Base-by-base conservation (phyloP, 805 yeast genomes). In the Suhomyces tanzawaensis region DNA sequence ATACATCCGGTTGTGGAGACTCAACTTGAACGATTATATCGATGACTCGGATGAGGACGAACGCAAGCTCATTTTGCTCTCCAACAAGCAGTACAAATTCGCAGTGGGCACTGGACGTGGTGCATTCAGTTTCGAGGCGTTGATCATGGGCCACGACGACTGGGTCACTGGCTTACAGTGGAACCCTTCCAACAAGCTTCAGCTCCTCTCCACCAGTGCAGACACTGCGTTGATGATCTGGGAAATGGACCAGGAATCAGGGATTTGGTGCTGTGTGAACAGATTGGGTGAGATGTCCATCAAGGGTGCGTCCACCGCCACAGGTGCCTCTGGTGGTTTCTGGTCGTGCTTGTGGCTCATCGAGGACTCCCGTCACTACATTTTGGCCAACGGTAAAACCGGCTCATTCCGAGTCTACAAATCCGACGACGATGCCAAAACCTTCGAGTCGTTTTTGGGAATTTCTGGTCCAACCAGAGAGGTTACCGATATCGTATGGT, bases 281-380 rank as follows among this genome's bases (percentile, higher is more conserved):
- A 69, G 98, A 48, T 65, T 93, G 14, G 99, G 99, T 32, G 98
- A 95, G 51, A 72, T 93, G 43, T 83, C 95, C 29, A 84, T 89
- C 34, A 91, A 93, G 62, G 99, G 99, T 52, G 96, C 99, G 0
- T 85, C 95, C 3, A 89, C 99, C 0, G 99, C 99, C 3, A 93
- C 99, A 0, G 99, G 99, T 5, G 84, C 99, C 0, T 80, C 80
- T 6, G 82, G 82, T 26, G 82, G 82, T 1, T 77, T 77, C 49
- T 77, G 80, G 79, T 67, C 74, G 4, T 70, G 76, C 31, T 52
- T 82, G 18, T 93, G 98, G 98, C 74, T 82, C 35, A 53, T 53
- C 1, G 55, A 60, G 23, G 44, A 48, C 4, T 64, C 50, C 0
- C 47, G 48, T n/a, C 25, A 42, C 12, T 74, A 71, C 45, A 78